Evolutionary conservation across 2,329 filamentous ascomycete species (phyloP).

Genomic region (Colletotrichum sp.): DNA sequence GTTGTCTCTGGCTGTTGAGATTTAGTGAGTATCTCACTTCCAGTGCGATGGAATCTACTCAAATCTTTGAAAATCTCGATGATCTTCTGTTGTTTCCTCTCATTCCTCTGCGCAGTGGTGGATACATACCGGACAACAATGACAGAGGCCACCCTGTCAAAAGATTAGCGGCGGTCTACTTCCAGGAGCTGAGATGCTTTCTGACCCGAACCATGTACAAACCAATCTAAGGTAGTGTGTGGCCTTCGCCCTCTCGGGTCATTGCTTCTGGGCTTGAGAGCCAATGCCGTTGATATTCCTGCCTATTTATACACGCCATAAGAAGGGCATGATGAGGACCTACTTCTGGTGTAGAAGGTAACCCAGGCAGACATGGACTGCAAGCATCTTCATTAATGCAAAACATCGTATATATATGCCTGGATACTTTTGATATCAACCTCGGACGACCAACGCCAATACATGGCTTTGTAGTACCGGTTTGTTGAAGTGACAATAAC

Average conservation of each 20-base stretch:
- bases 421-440: background rate
- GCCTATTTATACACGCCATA: background rate
- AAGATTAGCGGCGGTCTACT: accelerated
- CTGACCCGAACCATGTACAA: background rate
- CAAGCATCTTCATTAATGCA: background rate
- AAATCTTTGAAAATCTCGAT: accelerated
- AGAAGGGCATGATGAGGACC: background rate
- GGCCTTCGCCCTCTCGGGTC: too few species aligned
- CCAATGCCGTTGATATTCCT: background rate
- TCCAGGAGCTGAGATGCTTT: background rate
- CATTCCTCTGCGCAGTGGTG: accelerated
- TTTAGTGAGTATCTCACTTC: background rate
- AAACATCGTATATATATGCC: background rate
- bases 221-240: too few species aligned
- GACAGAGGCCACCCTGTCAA: background rate
- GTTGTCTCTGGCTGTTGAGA: too few species aligned
- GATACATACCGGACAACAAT: accelerated
- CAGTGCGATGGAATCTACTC: accelerated
- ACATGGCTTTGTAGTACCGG: too few species aligned
- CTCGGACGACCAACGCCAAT: background rate
- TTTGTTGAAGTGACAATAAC: background rate
- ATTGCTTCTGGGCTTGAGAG: background rate
- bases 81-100: background rate
- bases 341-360: background rate
- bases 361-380: background rate